phyloP scores from a whole-genome alignment of 2,329 filamentous ascomycete genomes.

The Paramyrothecium sp. region DNA sequence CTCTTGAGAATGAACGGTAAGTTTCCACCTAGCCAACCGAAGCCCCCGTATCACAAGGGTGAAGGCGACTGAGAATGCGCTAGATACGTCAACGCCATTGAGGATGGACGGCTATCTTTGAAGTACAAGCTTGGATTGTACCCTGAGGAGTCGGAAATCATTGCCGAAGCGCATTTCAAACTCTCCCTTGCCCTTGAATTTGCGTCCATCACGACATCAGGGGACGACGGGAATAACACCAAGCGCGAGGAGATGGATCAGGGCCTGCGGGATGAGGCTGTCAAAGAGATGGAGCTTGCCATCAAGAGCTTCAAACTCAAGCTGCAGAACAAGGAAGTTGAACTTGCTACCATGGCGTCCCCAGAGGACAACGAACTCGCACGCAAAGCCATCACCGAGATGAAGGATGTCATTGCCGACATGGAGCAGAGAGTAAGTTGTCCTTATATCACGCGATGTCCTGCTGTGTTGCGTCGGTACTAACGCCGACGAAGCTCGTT shows the following conservation, averaged over 20 bases:
- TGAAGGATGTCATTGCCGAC: conserved; percentile 75
- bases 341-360: conserved; percentile 60
- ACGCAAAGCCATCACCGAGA: conserved; percentile 64
- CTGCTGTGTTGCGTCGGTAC: too few relatives aligned
- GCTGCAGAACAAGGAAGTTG: conserved; percentile 66
- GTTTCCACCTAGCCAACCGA: conserved; percentile 13
- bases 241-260: conserved; percentile 62
- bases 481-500: conserved; percentile 46
- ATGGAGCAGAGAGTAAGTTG: conserved; percentile 70
- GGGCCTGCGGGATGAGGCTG: conserved; percentile 67
- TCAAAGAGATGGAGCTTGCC: conserved; percentile 68
- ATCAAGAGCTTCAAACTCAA: conserved; percentile 72
- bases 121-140: conserved; percentile 77
- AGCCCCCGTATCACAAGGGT: too few relatives aligned
- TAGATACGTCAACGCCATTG: conserved; percentile 80
- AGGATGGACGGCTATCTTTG: conserved; percentile 76
- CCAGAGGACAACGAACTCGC: conserved; percentile 66
- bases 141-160: conserved; percentile 74
- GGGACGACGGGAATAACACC: conserved; percentile 41
- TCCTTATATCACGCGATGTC: too few relatives aligned
- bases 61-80: too few relatives aligned
- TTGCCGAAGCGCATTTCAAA: conserved; percentile 96
- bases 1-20: conserved; percentile 87
- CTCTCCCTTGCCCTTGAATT: conserved; percentile 94
- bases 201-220: conserved; percentile 69